Conservation (phyloP, 305 asterid species). For the Solanum hybrid region DNA sequence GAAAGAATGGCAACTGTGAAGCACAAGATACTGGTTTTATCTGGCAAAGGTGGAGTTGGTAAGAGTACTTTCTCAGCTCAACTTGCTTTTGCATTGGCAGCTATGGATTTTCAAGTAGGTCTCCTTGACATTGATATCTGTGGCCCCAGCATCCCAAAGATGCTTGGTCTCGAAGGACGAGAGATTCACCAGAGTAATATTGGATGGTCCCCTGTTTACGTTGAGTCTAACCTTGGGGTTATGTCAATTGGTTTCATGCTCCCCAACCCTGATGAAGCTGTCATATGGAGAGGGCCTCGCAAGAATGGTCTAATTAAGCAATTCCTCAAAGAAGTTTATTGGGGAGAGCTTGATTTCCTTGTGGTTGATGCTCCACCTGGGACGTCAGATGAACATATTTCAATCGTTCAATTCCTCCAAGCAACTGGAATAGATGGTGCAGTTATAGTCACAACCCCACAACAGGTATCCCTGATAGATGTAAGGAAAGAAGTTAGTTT, state of each 20-base stretch:
- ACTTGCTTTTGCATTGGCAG: constrained; percentile 74
- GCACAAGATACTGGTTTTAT: constrained; percentile 80
- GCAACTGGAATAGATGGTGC: constrained; percentile 85
- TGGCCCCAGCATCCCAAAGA: constrained; percentile 89
- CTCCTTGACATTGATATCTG: constrained; percentile 87
- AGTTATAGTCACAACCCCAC: constrained; percentile 88
- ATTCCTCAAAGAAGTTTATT: constrained; percentile 69
- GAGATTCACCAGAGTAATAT: constrained; percentile 84
- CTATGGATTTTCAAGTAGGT: constrained; percentile 78
- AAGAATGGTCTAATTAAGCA: constrained; percentile 77
- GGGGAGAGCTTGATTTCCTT: constrained; percentile 91
- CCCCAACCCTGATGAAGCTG: constrained; percentile 80
- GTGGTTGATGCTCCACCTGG: constrained; percentile 97
- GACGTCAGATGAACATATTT: constrained; percentile 87
- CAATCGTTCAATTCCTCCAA: constrained; percentile 75
- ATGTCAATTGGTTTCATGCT: constrained; percentile 96
- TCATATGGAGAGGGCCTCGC: constrained; percentile 92
- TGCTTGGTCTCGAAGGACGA: constrained; percentile 91
- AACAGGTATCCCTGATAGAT: constrained; percentile 76
- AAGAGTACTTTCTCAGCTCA: constrained; percentile 94
- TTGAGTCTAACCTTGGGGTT: constrained; percentile 85
- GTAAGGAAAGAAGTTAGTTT: constrained; percentile 86
- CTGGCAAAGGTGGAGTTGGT: constrained; percentile 96
- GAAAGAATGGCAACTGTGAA: constrained; percentile 92
- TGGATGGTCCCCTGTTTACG: constrained; percentile 94